These are phyloP conservation scores for Aegle marmelos DNA, from an alignment of 345 rosid genomes.

Conservation along the genomic window DNA sequence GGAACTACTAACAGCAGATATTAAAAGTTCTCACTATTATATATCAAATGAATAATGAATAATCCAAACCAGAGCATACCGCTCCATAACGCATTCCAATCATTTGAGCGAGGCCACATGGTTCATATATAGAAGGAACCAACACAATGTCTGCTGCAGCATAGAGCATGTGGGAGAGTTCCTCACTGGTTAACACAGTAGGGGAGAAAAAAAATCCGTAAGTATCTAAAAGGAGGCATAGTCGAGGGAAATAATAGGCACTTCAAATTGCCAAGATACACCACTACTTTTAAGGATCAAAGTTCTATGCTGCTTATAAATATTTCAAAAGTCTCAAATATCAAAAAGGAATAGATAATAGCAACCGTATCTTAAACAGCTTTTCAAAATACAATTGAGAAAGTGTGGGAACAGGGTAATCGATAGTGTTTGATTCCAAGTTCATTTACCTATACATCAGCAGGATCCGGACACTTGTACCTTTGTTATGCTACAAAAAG, in stretches of 20 bases:
- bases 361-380: background rate
- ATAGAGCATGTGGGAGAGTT: constrained; percentile 63
- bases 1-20: background rate
- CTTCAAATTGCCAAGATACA: background rate
- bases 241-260: background rate
- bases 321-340: background rate
- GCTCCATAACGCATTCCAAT: constrained; percentile 61
- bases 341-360: background rate
- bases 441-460: constrained; percentile 46
- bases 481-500: constrained; percentile 42
- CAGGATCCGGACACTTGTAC: constrained; percentile 41
- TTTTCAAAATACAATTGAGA: background rate
- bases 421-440: background rate
- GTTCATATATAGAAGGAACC: constrained; percentile 63
- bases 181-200: constrained; percentile 38
- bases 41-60: background rate
- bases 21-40: background rate
- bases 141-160: constrained; percentile 60
- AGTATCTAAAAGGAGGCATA: background rate
- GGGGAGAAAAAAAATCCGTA: background rate
- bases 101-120: constrained; percentile 69
- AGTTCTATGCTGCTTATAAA: background rate
- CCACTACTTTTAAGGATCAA: background rate
- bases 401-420: background rate
- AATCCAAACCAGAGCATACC: constrained; percentile 30